Evolutionary conservation across 352 stramenopile species (phyloP), one percentile per base, ranked within the genome.

Genomic region (Pythium aphanidermatum): DNA sequence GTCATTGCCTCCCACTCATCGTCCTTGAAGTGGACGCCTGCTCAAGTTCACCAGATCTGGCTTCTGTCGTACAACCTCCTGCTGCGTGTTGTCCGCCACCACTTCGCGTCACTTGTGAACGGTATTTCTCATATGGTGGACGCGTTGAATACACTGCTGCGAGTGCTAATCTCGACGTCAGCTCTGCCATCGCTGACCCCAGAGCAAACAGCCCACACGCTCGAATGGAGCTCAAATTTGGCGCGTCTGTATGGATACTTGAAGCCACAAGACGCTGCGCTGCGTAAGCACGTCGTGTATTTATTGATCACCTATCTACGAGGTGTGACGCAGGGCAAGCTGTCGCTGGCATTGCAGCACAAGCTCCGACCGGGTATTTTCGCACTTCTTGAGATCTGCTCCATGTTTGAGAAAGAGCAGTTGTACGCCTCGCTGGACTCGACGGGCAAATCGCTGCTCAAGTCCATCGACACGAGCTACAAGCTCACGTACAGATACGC

Each of bases 211-310:
- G 23, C 35, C 2, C 38, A 51, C 28, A 41, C 47, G 12, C 48
- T 55, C 34, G 72, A 89, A 41, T 94, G 82, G 82, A 75, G 67
- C 35, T 85, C 75, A n/a, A 94, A 94, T 53, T 61, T 94, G 16
- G 78, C 79, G 20, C 82, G 82, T 39, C 60, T 94, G 19, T 92
- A 89, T 45, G 82, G 82, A 5, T 94, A 94, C 62, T 81, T 94
- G 64, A 89, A 90, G 53, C 70, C 80, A 30, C 82, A 92, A 48
- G 72, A 86, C 36, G 56, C 70, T 5, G 68, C 81, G 28, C 60
- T 94, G 12, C 79, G 82, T 48, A 94, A 94, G 44, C 75, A 94
- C 52, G 80, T 94, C 7, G 75, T 92, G 34, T 94, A 91, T 49
- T 53, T 92, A 17, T 55, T 94, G 33, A 66, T 88, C 53, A 48